Percentiles rank a stretch among this genome's conserved stretches.
Conservation (phyloP, 106 monocot genomes). For the Chionographis japonica region DNA sequence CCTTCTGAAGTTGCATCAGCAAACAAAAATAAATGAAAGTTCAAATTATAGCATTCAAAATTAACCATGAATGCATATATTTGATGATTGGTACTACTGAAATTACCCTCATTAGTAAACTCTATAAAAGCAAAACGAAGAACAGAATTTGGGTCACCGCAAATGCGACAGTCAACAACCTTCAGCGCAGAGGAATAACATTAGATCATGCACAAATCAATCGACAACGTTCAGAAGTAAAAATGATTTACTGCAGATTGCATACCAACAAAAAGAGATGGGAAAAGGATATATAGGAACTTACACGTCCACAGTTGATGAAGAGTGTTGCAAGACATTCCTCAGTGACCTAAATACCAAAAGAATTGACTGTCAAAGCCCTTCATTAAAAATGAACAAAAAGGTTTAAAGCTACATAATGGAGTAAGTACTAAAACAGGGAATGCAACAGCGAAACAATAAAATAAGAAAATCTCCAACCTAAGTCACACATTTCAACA, state of each 20-base stretch:
- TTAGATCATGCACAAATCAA: too few relatives aligned
- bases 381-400: not conserved
- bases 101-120: slow-evolving; percentile 67
- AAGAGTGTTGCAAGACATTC: slow-evolving; percentile 74
- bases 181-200: slow-evolving; percentile 11
- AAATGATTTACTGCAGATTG: not conserved
- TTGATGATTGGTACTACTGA: not conserved
- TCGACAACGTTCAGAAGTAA: not conserved
- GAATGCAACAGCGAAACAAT: not conserved
- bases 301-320: slow-evolving; percentile 66
- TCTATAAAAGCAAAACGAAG: slow-evolving; percentile 89
- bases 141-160: slow-evolving; percentile 80
- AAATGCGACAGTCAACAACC: slow-evolving; percentile 79
- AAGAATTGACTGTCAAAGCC: not conserved
- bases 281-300: not conserved
- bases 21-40: slow-evolving; percentile 4
- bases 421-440: not conserved
- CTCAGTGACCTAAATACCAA: slow-evolving; percentile 54
- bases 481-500: too few relatives aligned
- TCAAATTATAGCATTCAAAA: not conserved
- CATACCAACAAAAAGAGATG: not conserved
- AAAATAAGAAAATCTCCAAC: not conserved
- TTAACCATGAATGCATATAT: not conserved
- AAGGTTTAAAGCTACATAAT: not conserved
- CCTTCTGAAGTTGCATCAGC: slow-evolving; percentile 37